These are phyloP conservation scores for Margaritispora aquatica DNA, from an alignment of 495 filamentous ascomycete species.

Conservation along the genomic window DNA sequence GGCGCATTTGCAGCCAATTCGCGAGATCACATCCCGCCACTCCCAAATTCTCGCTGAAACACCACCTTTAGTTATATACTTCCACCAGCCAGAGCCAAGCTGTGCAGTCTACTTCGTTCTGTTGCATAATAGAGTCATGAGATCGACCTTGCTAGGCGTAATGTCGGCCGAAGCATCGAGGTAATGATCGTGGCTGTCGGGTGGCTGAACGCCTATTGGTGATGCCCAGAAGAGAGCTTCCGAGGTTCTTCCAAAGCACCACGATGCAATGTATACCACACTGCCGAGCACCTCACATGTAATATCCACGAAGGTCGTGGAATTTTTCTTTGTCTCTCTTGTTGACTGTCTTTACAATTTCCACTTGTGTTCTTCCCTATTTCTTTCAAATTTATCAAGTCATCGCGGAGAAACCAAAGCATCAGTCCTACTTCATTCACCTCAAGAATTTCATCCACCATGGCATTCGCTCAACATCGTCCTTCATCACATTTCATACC, in stretches of 20 bases:
- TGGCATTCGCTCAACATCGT: conserved; percentile 17
- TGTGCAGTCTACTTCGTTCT: neutral
- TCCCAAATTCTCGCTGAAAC: neutral
- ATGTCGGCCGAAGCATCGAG: too few relatives aligned
- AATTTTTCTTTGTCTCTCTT: too few relatives aligned
- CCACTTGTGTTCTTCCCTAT: neutral
- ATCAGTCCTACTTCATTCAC: neutral
- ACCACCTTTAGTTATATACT: too few relatives aligned
- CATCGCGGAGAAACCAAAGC: too few relatives aligned
- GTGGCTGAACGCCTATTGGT: conserved; percentile 4
- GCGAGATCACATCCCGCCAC: neutral
- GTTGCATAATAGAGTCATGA: too few relatives aligned
- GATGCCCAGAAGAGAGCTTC: neutral
- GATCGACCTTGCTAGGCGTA: too few relatives aligned
- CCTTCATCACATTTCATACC: conserved; percentile 21
- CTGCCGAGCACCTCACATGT: neutral
- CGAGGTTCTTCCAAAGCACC: neutral
- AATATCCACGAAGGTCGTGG: too few relatives aligned
- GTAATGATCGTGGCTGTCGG: too few relatives aligned
- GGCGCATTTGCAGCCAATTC: neutral
- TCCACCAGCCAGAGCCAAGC: too few relatives aligned
- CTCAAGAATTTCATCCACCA: neutral
- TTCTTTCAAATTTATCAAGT: neutral
- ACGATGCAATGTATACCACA: neutral
- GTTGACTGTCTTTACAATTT: neutral